A percentile compares a stretch with the other conserved stretches of the same genome.
Evolutionary conservation across 139 green algal species (phyloP).

Genomic region (Eudorina sp.): DNA sequence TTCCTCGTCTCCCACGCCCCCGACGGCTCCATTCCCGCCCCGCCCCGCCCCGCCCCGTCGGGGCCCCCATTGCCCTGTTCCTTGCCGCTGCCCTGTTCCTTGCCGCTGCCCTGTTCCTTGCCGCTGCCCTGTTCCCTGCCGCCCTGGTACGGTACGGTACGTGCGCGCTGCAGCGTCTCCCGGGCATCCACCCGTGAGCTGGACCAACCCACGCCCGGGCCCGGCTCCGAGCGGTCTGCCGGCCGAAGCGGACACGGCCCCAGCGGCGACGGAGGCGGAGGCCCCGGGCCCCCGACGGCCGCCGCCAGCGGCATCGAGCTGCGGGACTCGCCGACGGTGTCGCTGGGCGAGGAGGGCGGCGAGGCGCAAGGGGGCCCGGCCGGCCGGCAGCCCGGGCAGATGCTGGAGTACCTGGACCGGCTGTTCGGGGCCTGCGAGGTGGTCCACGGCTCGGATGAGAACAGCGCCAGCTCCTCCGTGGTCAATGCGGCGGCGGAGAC

Average conservation of each 20-base stretch:
- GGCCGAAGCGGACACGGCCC: too few relatives aligned
- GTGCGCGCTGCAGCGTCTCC: not conserved
- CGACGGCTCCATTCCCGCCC: not conserved
- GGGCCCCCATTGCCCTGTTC: too few relatives aligned
- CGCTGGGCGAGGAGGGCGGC: not conserved
- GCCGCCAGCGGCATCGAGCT: too few relatives aligned
- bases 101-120: too few relatives aligned
- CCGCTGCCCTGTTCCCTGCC: too few relatives aligned
- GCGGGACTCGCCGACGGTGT: too few relatives aligned
- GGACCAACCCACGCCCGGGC: not conserved
- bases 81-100: not conserved
- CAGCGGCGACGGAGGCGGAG: too few relatives aligned
- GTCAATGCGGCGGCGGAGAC: not conserved
- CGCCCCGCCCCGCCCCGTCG: too few relatives aligned
- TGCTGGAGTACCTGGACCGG: not conserved
- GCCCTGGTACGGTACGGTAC: too few relatives aligned
- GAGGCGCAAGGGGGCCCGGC: not conserved
- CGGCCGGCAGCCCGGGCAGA: not conserved
- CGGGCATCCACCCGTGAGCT: not conserved
- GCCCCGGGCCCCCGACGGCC: too few relatives aligned
- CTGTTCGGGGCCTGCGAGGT: not conserved
- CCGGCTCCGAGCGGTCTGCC: too few relatives aligned
- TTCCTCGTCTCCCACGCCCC: not conserved
- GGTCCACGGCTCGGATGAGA: not conserved
- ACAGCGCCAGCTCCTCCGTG: not conserved